Evolutionary conservation across 305 asterid species (phyloP), one percentile per base, ranked within the genome.

Genomic region (Fraxinus dipetala): DNA sequence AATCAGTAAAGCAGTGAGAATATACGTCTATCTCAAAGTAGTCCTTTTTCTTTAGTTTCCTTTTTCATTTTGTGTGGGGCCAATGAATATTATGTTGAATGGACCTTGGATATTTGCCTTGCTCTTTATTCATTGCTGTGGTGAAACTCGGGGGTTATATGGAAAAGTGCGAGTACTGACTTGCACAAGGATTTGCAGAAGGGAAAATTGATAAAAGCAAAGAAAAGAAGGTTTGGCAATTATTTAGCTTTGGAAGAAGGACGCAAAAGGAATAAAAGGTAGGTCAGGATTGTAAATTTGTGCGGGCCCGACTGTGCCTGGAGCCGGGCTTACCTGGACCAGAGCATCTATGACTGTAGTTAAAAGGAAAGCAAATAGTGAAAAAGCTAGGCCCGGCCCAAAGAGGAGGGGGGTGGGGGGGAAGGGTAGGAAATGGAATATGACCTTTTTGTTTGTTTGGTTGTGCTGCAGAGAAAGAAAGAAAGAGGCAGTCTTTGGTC

Each of bases 371-470:
- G 31, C 31, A 20, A 59, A 20, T 59, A 20, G 70, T 2, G 70
- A 59, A 59, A 54, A 54, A 18, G 63, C 61, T 13, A 13, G 54
- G 16, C 16, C 10, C 3, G 54, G n/a, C n/a, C 54, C 26, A 61
- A 74, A 9, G 79, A 76, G 81, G 72, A 73, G 31, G 84, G 82
- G 79, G 1, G 38, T 1, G 38, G n/a, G 65, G 85, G 65, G 85
- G 73, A 22, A 75, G 84, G 82, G 70, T 24, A 76, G 85, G 56
- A 75, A 79, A 69, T 82, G 79, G 87, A 88, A 85, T 83, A 83
- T 92, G 88, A 88, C 91, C 96, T 91, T 92, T 90, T 78, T 82
- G 84, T 81, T 84, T 92, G 93, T 88, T 91, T 81, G 85, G 65
- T 85, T 89, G 90, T 89, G 92, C 85, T 81, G 78, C 72, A 85